Conservation (phyloP, 2,329 filamentous ascomycete species). For the Claviceps sp. region DNA sequence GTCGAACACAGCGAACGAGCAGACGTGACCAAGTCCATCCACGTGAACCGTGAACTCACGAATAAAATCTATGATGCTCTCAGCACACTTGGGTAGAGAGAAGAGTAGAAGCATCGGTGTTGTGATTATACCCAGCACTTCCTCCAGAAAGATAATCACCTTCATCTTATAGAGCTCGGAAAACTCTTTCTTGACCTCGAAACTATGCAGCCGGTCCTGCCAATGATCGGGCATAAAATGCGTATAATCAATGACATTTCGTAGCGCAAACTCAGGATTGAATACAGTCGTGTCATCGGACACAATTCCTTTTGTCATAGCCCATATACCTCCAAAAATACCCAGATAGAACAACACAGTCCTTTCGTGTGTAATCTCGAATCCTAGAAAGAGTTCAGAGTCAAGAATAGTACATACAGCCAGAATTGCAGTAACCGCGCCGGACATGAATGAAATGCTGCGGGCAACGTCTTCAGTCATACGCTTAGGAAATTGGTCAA, state of each 20-base stretch:
- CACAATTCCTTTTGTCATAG: slow-evolving; percentile 66
- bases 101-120: slow-evolving; percentile 82
- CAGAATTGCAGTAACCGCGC: slow-evolving; percentile 75
- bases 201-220: slow-evolving; percentile 80
- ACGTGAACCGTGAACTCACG: slow-evolving; percentile 95
- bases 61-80: slow-evolving; percentile 94
- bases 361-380: slow-evolving; percentile 79
- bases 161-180: slow-evolving; percentile 84
- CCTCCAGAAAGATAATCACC: slow-evolving; percentile 80
- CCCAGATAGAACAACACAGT: slow-evolving; percentile 87
- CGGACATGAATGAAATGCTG: slow-evolving; percentile 77
- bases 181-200: slow-evolving; percentile 86
- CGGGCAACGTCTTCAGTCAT: slow-evolving; percentile 77
- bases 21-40: slow-evolving; percentile 89
- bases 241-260: slow-evolving; percentile 82
- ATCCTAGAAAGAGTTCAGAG: slow-evolving; percentile 77
- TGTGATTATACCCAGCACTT: slow-evolving; percentile 82
- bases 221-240: slow-evolving; percentile 86
- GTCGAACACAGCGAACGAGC: slow-evolving; percentile 93
- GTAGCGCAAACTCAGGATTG: slow-evolving; percentile 79
- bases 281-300: slow-evolving; percentile 83
- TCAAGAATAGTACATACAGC: slow-evolving; percentile 77
- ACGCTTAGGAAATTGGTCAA: slow-evolving; percentile 92
- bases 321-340: slow-evolving; percentile 71
- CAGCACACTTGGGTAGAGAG: slow-evolving; percentile 75